Conservation (phyloP, 352 stramenopile species). For the Pythium phragmitis region DNA sequence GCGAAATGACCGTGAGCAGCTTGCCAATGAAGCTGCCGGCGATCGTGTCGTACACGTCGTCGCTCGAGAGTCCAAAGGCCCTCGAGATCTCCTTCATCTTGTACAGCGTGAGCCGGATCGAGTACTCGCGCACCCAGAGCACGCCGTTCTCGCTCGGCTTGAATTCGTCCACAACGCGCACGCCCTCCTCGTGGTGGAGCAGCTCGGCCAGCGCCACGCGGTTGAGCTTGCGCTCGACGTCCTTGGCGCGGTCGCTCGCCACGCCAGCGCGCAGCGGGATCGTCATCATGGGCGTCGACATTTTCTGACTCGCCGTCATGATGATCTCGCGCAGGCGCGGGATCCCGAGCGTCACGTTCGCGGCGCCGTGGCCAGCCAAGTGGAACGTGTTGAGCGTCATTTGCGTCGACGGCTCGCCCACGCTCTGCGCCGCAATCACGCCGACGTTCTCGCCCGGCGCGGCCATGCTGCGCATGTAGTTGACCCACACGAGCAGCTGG, state of each 20-base stretch:
- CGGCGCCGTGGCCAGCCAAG: conserved; percentile 97
- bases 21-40: conserved; percentile 90
- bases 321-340: conserved; percentile 99
- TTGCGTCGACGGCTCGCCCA: conserved; percentile 99
- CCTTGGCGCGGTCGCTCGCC: conserved; percentile 48
- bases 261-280: conserved; percentile 89
- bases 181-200: conserved; percentile 89
- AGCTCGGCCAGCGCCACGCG: conserved; percentile 94
- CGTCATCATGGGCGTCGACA: conserved; percentile 99
- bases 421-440: conserved; percentile 97
- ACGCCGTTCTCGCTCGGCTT: conserved; percentile 86
- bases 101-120: conserved; percentile 94
- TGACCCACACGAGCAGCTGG: conserved; percentile 96
- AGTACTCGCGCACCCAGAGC: conserved; percentile 97
- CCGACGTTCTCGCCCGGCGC: conserved; percentile 98
- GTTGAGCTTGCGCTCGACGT: conserved; percentile 89
- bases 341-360: conserved; percentile 99
- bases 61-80: conserved; percentile 94
- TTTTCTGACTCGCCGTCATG: conserved; percentile 98
- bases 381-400: conserved; percentile 99
- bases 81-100: conserved; percentile 92
- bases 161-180: conserved; percentile 92
- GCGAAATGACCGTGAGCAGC: conserved; percentile 93
- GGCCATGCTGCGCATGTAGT: conserved; percentile 96
- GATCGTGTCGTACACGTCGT: conserved; percentile 91